A percentile compares a stretch with the other conserved stretches of the same genome.
Conservation (phyloP, 257 asterid species). For the Lycium barbarum region DNA sequence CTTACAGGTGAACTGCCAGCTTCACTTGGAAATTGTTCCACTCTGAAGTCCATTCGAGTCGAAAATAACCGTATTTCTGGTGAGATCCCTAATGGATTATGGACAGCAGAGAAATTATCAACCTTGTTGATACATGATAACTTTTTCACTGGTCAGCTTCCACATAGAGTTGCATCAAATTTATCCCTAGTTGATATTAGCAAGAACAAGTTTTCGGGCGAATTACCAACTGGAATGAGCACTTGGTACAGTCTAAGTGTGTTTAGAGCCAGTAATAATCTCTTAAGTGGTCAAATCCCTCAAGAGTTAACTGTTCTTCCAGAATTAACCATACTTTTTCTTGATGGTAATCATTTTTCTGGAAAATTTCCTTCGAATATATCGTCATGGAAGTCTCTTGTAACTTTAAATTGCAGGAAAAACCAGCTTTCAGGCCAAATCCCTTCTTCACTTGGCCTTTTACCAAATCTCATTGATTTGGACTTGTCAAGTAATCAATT, state of each 20-base stretch:
- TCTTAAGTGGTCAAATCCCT: constrained; percentile 61
- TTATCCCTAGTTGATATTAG: constrained; percentile 54
- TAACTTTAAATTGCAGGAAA: constrained; percentile 53
- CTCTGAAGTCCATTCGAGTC: constrained; percentile 42
- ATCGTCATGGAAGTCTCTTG: constrained; percentile 68
- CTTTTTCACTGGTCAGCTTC: constrained; percentile 69
- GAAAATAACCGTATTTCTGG: constrained; percentile 63
- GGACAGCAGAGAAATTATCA: constrained; percentile 50
- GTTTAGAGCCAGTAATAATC: constrained; percentile 69
- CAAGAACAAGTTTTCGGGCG: constrained; percentile 72
- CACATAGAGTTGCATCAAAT: constrained; percentile 44
- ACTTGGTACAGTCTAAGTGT: constrained; percentile 55
- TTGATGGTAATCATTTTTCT: constrained; percentile 70
- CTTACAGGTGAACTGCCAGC: constrained; percentile 61
- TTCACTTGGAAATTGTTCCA: constrained; percentile 65
- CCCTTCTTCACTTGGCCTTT: constrained; percentile 57
- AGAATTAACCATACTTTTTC: constrained; percentile 39
- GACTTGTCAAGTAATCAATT: constrained; percentile 74
- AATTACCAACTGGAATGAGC: constrained; percentile 61
- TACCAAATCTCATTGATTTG: constrained; percentile 55
- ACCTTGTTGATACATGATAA: constrained; percentile 54
- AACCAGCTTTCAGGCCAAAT: constrained; percentile 77
- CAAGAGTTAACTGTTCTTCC: constrained; percentile 66
- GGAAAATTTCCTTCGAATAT: constrained; percentile 68
- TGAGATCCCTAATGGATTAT: constrained; percentile 64